phyloP scores from a whole-genome alignment of 2,329 filamentous ascomycete species.

The Aspergillus thermomutatus region DNA sequence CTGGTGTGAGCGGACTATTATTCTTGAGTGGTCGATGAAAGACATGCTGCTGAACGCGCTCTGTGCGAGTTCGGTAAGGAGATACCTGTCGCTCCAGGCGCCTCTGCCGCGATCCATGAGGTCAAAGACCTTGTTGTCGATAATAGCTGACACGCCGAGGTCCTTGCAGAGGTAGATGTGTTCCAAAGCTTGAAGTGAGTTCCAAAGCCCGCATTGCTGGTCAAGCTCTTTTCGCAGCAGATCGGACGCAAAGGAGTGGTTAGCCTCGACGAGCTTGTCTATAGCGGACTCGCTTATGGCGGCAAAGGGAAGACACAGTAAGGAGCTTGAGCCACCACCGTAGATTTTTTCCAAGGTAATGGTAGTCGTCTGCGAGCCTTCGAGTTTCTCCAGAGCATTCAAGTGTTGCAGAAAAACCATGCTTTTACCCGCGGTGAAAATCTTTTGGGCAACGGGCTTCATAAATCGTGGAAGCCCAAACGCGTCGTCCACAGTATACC shows the following conservation, averaged over 20 bases:
- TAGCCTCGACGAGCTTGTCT: constrained; percentile 70
- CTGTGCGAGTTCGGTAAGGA: constrained; percentile 73
- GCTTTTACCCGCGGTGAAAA: constrained; percentile 86
- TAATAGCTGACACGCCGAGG: constrained; percentile 62
- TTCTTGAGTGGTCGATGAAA: constrained; percentile 57
- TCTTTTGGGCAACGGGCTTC: constrained; percentile 63
- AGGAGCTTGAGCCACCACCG: constrained; percentile 37
- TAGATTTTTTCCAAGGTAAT: constrained; percentile 28
- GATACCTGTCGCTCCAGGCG: constrained; percentile 76
- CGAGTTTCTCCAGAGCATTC: constrained; percentile 40
- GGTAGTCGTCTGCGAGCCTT: constrained; percentile 34
- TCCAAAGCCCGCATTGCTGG: constrained; percentile 63
- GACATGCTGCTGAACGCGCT: constrained; percentile 60
- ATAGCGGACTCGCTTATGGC: constrained; percentile 72
- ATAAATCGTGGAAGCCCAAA: constrained; percentile 67
- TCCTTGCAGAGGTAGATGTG: constrained; percentile 74
- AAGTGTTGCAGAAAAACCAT: constrained; percentile 78
- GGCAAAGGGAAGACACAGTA: constrained; percentile 44
- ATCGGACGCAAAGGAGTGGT: constrained; percentile 66
- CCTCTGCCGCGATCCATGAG: constrained; percentile 62
- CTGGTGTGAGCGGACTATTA: constrained; percentile 56
- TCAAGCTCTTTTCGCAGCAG: constrained; percentile 66
- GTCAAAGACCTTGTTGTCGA: constrained; percentile 69
- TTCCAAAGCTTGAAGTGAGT: constrained; percentile 64
- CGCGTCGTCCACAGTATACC: constrained; percentile 64